These are phyloP conservation scores for Suillus spraguei DNA, from an alignment of 768 basidiomycete species.

Conservation along the genomic window DNA sequence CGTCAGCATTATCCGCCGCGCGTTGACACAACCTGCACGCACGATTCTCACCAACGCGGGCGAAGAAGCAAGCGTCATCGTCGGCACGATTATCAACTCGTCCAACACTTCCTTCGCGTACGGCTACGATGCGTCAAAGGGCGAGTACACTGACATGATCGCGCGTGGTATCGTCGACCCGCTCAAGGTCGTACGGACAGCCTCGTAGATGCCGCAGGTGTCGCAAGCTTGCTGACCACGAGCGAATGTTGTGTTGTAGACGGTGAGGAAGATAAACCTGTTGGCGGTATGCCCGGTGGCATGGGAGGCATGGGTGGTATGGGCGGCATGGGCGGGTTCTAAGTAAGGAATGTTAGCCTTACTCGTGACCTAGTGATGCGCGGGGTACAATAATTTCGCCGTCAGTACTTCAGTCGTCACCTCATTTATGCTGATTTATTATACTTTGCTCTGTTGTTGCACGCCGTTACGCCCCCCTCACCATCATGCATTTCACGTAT, in stretches of 20 bases:
- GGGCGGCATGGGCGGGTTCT: constrained; percentile 60
- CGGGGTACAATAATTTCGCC: constrained; percentile 1
- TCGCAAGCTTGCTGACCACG: constrained; percentile 92
- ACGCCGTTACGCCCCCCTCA: constrained; percentile 16
- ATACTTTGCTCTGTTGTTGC: constrained; percentile 14
- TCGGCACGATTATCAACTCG: constrained; percentile 76
- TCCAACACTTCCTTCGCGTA: constrained; percentile 75
- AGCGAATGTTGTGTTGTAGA: constrained; percentile 93
- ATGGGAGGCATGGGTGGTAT: constrained; percentile 65
- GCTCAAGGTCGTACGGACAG: constrained; percentile 92
- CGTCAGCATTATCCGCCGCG: constrained; percentile 88
- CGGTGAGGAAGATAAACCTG: constrained; percentile 77
- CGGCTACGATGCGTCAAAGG: constrained; percentile 92
- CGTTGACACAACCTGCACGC: constrained; percentile 80
- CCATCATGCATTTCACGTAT: constrained; percentile 11
- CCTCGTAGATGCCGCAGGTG: constrained; percentile 92
- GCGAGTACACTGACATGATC: constrained; percentile 96
- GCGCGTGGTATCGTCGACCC: constrained; percentile 94
- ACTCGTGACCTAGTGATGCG: constrained; percentile 2
- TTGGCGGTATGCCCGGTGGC: constrained; percentile 37
- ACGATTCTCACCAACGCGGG: constrained; percentile 94
- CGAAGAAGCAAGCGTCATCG: constrained; percentile 91
- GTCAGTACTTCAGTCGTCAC: too few relatives aligned
- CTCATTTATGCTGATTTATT: constrained; percentile 17
- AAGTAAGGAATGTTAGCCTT: constrained; percentile 27